Evolutionary conservation across 768 basidiomycete species (phyloP), one percentile per base, ranked within the genome.

Genomic region (Auricularia heimuer): DNA sequence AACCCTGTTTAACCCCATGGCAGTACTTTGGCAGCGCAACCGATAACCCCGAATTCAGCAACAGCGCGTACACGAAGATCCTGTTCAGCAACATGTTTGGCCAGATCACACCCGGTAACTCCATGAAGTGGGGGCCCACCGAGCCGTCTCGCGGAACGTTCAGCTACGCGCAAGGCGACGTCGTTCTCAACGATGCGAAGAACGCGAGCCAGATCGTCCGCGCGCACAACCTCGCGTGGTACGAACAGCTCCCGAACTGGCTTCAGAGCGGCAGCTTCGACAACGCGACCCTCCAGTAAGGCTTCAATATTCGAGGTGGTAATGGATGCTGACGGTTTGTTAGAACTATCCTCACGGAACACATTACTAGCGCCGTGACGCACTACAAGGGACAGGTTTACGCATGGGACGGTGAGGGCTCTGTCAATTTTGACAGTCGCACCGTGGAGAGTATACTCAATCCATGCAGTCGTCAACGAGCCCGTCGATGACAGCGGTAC

Each of bases 121-220:
- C 77, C 66, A 82, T 83, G 82, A 84, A 84, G 79, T 84, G 82
- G 82, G 82, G 80, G 66, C 42, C 81, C 2, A 83, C 81, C 21
- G 83, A 85, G 66, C 82, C 81, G 6, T 70, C 71, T 2, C 81
- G 74, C 34, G 81, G 81, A 24, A 70, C 68, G 6, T 84, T 82
- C 71, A 81, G 77, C 0, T 84, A 82, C 68, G 70, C 72, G 2
- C 69, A 68, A 10, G 82, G 80, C 7, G 81, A 84, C 69, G 72
- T 69, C 35, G 75, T 84, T 44, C 80, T 79, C 4, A 71, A 73
- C 51, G 61, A 64, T 14, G 82, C 82, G 3, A 73, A 78, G 68
- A 70, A 72, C 10, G 80, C 82, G 68, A 78, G 79, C 0, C 80
- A 82, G 67, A 71, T 83, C 10, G 68, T 85, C 51, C 74, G 83